These are phyloP conservation scores for Agrostemma githago DNA, from an alignment of 148 eudicot genomes.

Conservation along the genomic window DNA sequence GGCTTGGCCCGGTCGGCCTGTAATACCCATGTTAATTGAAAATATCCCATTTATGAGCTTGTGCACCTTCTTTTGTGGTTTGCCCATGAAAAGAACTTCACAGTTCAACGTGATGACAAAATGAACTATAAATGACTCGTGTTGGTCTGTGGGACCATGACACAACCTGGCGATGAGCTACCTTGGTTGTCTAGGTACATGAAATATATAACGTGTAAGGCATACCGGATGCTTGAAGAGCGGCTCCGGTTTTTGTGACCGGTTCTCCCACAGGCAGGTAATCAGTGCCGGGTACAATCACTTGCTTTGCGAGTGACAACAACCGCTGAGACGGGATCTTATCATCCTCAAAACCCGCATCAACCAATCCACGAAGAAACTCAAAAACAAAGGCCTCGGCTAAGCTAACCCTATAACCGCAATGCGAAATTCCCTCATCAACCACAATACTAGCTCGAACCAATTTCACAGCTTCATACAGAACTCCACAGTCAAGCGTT, in stretches of 20 bases:
- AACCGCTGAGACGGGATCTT: conserved; percentile 8
- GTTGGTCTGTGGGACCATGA: no score
- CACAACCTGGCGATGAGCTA: no score
- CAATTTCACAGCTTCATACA: conserved; percentile 54
- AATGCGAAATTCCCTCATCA: conserved; percentile 48
- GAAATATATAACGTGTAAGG: not conserved
- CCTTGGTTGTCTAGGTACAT: no score
- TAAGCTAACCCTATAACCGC: conserved; percentile 68
- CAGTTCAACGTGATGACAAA: no score
- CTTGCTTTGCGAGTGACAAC: conserved; percentile 63
- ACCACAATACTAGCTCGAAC: conserved; percentile 49
- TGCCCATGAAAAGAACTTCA: no score
- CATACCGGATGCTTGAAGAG: conserved; percentile 89
- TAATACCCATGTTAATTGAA: no score
- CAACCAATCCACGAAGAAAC: conserved; percentile 47
- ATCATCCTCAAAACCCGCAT: conserved; percentile 14
- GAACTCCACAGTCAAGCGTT: conserved; percentile 35
- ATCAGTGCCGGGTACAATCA: conserved; percentile 42
- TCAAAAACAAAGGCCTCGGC: conserved; percentile 73
- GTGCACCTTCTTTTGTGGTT: no score
- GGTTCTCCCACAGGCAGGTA: conserved; percentile 81
- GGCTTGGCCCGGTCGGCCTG: no score
- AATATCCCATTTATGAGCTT: no score
- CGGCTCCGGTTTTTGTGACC: conserved; percentile 63
- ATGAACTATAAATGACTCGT: no score